A percentile compares a stretch with the other conserved stretches of the same genome.
phyloP scores from a whole-genome alignment of 768 basidiomycete species.

The Russula sp. region DNA sequence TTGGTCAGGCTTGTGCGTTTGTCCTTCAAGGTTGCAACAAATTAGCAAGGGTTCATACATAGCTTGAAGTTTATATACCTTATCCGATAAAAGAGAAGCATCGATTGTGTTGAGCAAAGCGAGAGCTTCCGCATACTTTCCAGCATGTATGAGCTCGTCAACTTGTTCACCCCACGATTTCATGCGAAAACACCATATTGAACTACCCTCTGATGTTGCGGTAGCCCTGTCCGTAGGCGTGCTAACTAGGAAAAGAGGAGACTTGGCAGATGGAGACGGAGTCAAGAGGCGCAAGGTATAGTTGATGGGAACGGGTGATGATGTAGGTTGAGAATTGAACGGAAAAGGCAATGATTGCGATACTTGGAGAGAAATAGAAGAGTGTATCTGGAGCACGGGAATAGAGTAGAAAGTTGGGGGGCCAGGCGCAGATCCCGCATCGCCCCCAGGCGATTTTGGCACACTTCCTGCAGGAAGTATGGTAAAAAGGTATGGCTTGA shows the following conservation, averaged over 20 bases:
- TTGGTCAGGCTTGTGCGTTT: slow-evolving; percentile 52
- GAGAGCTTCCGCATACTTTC: slow-evolving; percentile 72
- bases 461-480: slow-evolving; percentile 65
- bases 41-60: neutral
- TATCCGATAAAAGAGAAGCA: slow-evolving; percentile 49
- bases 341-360: slow-evolving; percentile 63
- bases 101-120: slow-evolving; percentile 68
- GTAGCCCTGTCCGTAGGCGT: slow-evolving; percentile 68
- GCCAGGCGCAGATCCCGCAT: slow-evolving; percentile 24
- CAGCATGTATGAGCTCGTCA: slow-evolving; percentile 68
- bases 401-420: slow-evolving; percentile 41
- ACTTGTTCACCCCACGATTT: slow-evolving; percentile 73
- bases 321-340: slow-evolving; percentile 31
- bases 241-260: slow-evolving; percentile 55
- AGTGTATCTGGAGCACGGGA: slow-evolving; percentile 61
- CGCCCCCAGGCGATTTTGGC: slow-evolving; percentile 26
- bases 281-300: slow-evolving; percentile 60
- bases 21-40: slow-evolving; percentile 33
- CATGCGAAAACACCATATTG: slow-evolving; percentile 70
- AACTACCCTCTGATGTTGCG: slow-evolving; percentile 62
- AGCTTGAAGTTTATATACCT: slow-evolving; percentile 34
- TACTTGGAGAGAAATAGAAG: slow-evolving; percentile 54
- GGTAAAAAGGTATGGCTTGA: slow-evolving; percentile 73
- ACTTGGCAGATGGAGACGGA: slow-evolving; percentile 43
- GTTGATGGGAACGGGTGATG: slow-evolving; percentile 30